Conservation (phyloP, 1,284 basidiomycete genomes). For the Mycosarcoma maydis region DNA sequence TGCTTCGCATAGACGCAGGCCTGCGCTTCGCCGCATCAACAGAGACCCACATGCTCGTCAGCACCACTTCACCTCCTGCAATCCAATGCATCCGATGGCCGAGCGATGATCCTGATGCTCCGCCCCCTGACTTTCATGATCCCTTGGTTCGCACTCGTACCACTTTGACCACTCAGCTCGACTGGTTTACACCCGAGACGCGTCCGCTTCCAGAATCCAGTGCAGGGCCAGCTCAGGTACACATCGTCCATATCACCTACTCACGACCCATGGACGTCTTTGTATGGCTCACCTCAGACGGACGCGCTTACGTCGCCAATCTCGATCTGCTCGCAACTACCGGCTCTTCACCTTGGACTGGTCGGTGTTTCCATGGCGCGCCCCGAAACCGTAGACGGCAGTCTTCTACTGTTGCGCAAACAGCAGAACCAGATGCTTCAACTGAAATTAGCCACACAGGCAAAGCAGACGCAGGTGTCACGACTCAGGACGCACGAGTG, state of each 20-base stretch:
- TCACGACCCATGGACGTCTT: conserved; percentile 60
- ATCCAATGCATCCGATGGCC: conserved; percentile 65
- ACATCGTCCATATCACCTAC: conserved; percentile 40
- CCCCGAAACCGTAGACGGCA: conserved; percentile 20
- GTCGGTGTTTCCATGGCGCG: conserved; percentile 50
- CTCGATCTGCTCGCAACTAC: conserved; percentile 38
- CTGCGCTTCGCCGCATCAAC: conserved; percentile 44
- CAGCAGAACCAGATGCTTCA: background rate
- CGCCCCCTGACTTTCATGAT: conserved; percentile 25
- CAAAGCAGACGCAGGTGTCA: background rate
- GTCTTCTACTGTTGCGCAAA: conserved; percentile 7
- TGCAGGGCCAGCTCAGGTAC: conserved; percentile 2
- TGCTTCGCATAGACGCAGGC: conserved; percentile 60
- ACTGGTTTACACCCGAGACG: conserved; percentile 32
- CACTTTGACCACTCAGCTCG: conserved; percentile 30
- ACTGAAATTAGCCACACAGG: background rate
- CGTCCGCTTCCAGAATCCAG: background rate
- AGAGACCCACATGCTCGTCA: conserved; percentile 58
- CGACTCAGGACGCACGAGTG: too few species aligned
- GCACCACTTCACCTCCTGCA: conserved; percentile 56
- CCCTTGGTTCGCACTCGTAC: conserved; percentile 48
- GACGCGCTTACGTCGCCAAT: conserved; percentile 49
- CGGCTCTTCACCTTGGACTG: conserved; percentile 34
- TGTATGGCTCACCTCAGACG: conserved; percentile 61
- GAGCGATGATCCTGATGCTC: conserved; percentile 27